Evolutionary conservation across 1,139 yeast genomes (phyloP), one percentile per base, ranked within the genome.

Genomic region (Suhomyces maxii): DNA sequence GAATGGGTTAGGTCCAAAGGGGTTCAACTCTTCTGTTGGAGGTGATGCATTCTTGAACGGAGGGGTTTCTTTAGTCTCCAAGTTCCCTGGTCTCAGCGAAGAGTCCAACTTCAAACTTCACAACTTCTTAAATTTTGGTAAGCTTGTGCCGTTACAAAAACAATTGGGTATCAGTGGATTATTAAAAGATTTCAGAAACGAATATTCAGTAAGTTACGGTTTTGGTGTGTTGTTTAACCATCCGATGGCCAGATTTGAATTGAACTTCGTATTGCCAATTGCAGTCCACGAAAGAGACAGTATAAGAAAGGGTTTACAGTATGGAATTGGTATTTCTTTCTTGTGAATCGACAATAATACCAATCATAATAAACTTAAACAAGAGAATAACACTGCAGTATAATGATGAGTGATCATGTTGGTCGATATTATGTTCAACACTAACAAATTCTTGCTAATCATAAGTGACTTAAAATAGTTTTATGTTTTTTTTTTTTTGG

Each of bases 191-290:
- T 53, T 81, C 33, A 37, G 61, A 0, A 53, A 55, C 10, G 69
- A 71, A 41, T 59, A 65, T 41, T 81, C 89, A 2, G 63, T 82
- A 0, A 77, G 91, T 32, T 68, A 73, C 36, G 97, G 97, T 1
- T 52, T 84, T 46, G 99, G 99, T 1, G 54, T 93, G 4, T 76
- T 89, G 14, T 89, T 86, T 61, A 83, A 84, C 52, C 96, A 90
- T 61, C 95, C 96, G 1, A 81, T 83, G 65, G 98, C 98, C 0
- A 76, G 98, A 52, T 87, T 93, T 59, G 99, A 93, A 66, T 77
- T 93, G 54, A 91, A 90, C 63, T 84, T 91, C 54, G 87, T 87
- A 1, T 65, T 91, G 34, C 99, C 99, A 0, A 57, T 93, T 34
- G 70, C 81, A 2, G 79, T 82, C 0, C 84, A 84, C 58, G 73